Percentiles rank a stretch among this genome's conserved stretches.
phyloP scores from a whole-genome alignment of 345 rosid genomes.

The Fremontodendron californicum region DNA sequence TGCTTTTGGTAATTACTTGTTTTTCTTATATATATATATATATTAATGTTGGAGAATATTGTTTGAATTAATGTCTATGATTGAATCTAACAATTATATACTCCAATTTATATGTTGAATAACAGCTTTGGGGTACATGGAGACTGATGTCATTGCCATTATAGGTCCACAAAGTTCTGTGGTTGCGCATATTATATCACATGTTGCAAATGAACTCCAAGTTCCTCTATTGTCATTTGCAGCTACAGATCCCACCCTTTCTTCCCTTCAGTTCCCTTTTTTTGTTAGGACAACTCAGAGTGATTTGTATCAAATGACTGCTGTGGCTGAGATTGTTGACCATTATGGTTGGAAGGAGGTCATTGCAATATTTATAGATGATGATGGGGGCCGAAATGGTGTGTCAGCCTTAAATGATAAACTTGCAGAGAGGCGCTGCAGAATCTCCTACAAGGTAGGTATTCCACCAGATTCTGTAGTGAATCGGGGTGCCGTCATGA shows the following conservation, averaged over 20 bases:
- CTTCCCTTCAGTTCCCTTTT: slow-evolving; percentile 80
- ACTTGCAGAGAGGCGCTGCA: slow-evolving; percentile 63
- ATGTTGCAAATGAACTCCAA: slow-evolving; percentile 72
- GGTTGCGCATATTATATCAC: slow-evolving; percentile 65
- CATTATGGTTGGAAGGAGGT: slow-evolving; percentile 79
- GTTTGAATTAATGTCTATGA: not conserved
- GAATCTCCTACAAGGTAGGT: slow-evolving; percentile 66
- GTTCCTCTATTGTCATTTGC: slow-evolving; percentile 84
- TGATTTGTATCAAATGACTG: slow-evolving; percentile 80
- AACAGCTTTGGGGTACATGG: slow-evolving; percentile 82
- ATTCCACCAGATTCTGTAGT: slow-evolving; percentile 43
- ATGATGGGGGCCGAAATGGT: slow-evolving; percentile 84
- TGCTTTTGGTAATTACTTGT: slow-evolving; percentile 1
- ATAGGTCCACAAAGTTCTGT: slow-evolving; percentile 90
- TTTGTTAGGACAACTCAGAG: slow-evolving; percentile 74
- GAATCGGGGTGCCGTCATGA: slow-evolving; percentile 46
- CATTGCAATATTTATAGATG: slow-evolving; percentile 70
- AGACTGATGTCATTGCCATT: slow-evolving; percentile 64
- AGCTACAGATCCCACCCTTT: slow-evolving; percentile 87
- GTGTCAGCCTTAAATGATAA: slow-evolving; percentile 69
- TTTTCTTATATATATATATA: slow-evolving; percentile 5
- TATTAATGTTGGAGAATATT: slow-evolving; percentile 5
- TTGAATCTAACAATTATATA: not conserved
- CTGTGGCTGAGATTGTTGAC: slow-evolving; percentile 69
- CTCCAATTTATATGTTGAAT: slow-evolving; percentile 19